Conservation (phyloP, 768 basidiomycete genomes). For the Mycena galericulata region DNA sequence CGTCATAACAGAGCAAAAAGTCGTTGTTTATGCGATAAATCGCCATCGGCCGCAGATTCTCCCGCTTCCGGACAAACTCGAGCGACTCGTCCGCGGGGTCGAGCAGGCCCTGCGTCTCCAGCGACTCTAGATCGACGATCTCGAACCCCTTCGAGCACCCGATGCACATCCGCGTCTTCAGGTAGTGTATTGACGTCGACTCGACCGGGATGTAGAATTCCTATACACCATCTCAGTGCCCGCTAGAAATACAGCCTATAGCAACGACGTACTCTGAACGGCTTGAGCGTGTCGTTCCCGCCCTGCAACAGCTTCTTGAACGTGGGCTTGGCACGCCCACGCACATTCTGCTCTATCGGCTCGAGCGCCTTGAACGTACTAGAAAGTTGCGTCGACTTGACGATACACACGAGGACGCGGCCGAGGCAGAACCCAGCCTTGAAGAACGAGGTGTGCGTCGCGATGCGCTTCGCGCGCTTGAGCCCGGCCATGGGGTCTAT, state of each 20-base stretch:
- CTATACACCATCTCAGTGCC: constrained; percentile 52
- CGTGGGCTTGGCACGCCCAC: constrained; percentile 87
- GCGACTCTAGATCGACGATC: constrained; percentile 95
- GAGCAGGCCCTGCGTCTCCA: constrained; percentile 96
- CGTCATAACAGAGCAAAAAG: constrained; percentile 97
- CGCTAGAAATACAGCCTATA: neutral
- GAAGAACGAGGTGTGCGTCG: constrained; percentile 97
- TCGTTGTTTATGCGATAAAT: constrained; percentile 98
- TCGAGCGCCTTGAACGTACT: constrained; percentile 98
- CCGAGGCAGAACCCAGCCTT: constrained; percentile 95
- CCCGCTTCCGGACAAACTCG: constrained; percentile 92
- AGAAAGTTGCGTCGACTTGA: constrained; percentile 94
- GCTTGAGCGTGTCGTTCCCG: constrained; percentile 91
- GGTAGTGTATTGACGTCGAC: constrained; percentile 95
- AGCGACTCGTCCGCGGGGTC: constrained; percentile 93
- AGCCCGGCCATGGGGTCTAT: constrained; percentile 91
- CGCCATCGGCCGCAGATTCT: constrained; percentile 92
- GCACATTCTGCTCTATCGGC: constrained; percentile 90
- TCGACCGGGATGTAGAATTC: constrained; percentile 99
- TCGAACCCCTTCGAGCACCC: constrained; percentile 98
- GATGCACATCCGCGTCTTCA: constrained; percentile 97
- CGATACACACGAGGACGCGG: constrained; percentile 93
- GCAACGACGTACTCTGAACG: constrained; percentile 78
- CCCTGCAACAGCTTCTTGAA: constrained; percentile 95
- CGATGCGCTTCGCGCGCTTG: constrained; percentile 94